A percentile compares a stretch with the other conserved stretches of the same genome.
Conservation (phyloP, 345 rosid genomes). For the Eucalyptus erythrocorys region DNA sequence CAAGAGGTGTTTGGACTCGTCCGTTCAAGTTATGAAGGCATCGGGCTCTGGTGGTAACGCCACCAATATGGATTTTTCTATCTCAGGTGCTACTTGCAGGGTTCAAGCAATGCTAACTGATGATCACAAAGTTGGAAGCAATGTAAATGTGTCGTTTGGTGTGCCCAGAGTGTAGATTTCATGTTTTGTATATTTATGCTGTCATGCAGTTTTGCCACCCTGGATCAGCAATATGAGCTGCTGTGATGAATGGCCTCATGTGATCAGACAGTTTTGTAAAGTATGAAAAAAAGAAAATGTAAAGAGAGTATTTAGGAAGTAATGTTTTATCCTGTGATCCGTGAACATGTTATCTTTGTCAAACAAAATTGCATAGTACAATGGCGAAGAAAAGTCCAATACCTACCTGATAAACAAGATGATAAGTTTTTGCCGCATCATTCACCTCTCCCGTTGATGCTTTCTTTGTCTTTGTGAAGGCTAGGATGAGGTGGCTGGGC, state of each 20-base stretch:
- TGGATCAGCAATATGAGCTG: background rate
- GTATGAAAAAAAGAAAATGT: background rate
- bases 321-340: background rate
- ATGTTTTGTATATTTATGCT: background rate
- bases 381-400: background rate
- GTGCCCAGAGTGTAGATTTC: conserved; percentile 11
- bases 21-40: background rate
- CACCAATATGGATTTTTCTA: background rate
- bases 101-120: conserved; percentile 12
- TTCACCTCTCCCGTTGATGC: background rate
- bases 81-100: conserved; percentile 18
- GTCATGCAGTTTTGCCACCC: background rate
- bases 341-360: background rate
- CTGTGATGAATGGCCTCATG: background rate
- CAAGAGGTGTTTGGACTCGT: conserved; percentile 8
- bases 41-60: conserved; percentile 6
- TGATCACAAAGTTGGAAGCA: conserved; percentile 2
- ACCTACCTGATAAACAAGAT: background rate
- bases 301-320: background rate
- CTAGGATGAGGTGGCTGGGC: background rate
- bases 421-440: background rate
- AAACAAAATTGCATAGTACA: background rate
- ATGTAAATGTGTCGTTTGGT: conserved; percentile 9
- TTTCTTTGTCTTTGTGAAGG: background rate
- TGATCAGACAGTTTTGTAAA: background rate